Percentiles rank a stretch among this genome's conserved stretches.
These are phyloP conservation scores for Raffaelea arxii DNA, from an alignment of 2,329 filamentous ascomycete species.

Conservation along the genomic window DNA sequence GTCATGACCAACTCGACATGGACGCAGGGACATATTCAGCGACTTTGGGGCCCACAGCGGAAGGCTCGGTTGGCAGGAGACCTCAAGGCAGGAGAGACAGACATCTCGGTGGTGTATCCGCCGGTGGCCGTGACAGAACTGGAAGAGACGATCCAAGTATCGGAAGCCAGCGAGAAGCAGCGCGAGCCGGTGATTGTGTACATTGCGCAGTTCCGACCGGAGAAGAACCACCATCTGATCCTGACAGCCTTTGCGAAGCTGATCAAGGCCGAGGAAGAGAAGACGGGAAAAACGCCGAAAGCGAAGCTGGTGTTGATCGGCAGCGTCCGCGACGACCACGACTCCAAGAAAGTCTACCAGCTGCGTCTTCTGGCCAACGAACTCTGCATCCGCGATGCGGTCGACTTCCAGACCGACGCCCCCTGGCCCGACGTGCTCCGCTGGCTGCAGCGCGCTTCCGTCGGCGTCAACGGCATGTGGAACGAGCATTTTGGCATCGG, in stretches of 20 bases:
- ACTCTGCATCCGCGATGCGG: slow-evolving; percentile 70
- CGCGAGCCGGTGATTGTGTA: slow-evolving; percentile 73
- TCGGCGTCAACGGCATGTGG: slow-evolving; percentile 98
- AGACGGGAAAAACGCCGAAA: slow-evolving; percentile 24
- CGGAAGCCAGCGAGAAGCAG: slow-evolving; percentile 54
- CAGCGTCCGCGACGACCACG: slow-evolving; percentile 76
- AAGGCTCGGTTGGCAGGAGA: slow-evolving; percentile 21
- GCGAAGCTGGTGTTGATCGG: slow-evolving; percentile 75
- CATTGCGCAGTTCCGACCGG: slow-evolving; percentile 93
- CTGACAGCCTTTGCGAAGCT: slow-evolving; percentile 77
- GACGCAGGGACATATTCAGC: slow-evolving; percentile 76
- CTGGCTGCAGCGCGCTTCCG: slow-evolving; percentile 64
- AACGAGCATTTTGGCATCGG: slow-evolving; percentile 99
- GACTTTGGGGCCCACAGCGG: slow-evolving; percentile 62
- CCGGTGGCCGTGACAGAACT: slow-evolving; percentile 86
- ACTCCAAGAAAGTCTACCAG: slow-evolving; percentile 78
- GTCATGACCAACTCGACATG: slow-evolving; percentile 98
- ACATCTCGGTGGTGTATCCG: slow-evolving; percentile 73
- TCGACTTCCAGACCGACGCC: slow-evolving; percentile 84
- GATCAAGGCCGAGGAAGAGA: slow-evolving; percentile 34
- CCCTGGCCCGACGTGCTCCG: slow-evolving; percentile 79
- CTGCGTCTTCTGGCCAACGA: slow-evolving; percentile 79
- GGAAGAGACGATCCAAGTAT: slow-evolving; percentile 62
- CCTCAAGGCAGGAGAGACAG: slow-evolving; percentile 14
- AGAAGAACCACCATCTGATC: slow-evolving; percentile 90